Base-by-base conservation (phyloP, 768 basidiomycete species). In the Termitomyces sp. region DNA sequence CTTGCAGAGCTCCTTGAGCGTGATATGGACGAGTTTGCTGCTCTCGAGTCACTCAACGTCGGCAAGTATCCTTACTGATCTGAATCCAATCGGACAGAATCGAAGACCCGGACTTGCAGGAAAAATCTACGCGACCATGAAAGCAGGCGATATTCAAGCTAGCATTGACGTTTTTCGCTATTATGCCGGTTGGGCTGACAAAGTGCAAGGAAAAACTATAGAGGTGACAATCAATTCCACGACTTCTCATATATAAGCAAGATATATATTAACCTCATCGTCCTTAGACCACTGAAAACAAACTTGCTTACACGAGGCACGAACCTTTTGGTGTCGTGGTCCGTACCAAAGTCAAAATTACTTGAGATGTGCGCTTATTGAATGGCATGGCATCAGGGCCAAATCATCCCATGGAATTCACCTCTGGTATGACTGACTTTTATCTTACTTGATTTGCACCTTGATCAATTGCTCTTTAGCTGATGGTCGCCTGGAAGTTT, bases 111-210 rank as follows among this genome's bases (percentile, higher is more conserved):
- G 10, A 2, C 4, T 35, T 24, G 14, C 22, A 81, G 81, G 83
- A 19, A 88, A 85, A 68, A 77, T 81, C 1, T 85, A 79, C 62
- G 41, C 32, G 6, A 73, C 68, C 66, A 73, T 79, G 22, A 80
- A 72, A 57, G 69, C 64, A 17, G 68, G 62, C 0, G 88, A 88
- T 60, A 67, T 88, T 6, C 57, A 64, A 2, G 69, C 70, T 53
- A 68, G 77, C 3, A 75, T 82, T 54, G 74, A 65, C 32, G 72
- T 74, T 45, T 67, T 91, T 56, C 74, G 81, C 35, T 94, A 93
- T 72, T 94, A 87, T 63, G 89, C 83, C 45, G 93, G 92, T 28
- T 88, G 88, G 83, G 88, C 90, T 28, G 92, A 93, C 74, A 94
- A 93, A 73, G 69, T 85, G 53, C 72, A 76, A 2, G 89, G 87